Conservation (phyloP, 352 stramenopile species). For the Globisporangium cederbergense region DNA sequence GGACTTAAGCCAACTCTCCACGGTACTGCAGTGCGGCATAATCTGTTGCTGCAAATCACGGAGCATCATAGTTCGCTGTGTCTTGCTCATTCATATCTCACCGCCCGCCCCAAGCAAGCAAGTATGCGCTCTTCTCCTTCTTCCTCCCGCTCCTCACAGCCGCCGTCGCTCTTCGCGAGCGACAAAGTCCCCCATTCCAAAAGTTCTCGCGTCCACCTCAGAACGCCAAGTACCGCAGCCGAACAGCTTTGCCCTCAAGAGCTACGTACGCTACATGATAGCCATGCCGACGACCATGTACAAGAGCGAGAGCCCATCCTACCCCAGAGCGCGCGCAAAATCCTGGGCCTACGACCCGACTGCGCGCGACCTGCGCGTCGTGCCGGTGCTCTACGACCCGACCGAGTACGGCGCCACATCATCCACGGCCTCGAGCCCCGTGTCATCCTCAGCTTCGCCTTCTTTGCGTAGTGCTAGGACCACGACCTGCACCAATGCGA, state of each 20-base stretch:
- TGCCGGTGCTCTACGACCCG: background rate
- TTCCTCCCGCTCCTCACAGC: background rate
- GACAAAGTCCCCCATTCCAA: background rate
- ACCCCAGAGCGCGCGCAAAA: background rate
- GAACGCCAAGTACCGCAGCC: background rate
- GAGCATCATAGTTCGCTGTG: background rate
- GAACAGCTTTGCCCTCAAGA: no score
- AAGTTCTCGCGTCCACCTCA: conserved; percentile 11
- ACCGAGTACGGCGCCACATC: background rate
- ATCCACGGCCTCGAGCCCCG: background rate
- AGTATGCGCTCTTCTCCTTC: conserved; percentile 4
- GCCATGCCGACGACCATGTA: background rate
- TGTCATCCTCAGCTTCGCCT: background rate
- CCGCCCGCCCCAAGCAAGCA: background rate
- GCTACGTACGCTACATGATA: background rate
- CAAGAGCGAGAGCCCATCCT: background rate
- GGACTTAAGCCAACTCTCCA: background rate
- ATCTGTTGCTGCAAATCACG: background rate
- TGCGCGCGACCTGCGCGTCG: conserved; percentile 2
- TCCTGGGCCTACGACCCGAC: conserved; percentile 9
- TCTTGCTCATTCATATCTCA: conserved; percentile 3
- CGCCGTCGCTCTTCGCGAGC: background rate
- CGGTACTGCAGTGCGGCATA: background rate
- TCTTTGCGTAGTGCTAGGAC: background rate
- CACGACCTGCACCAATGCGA: background rate